Percentiles rank a stretch among this genome's conserved stretches.
These are phyloP conservation scores for Trichoderma virens DNA, from an alignment of 495 filamentous ascomycete species.

Conservation along the genomic window DNA sequence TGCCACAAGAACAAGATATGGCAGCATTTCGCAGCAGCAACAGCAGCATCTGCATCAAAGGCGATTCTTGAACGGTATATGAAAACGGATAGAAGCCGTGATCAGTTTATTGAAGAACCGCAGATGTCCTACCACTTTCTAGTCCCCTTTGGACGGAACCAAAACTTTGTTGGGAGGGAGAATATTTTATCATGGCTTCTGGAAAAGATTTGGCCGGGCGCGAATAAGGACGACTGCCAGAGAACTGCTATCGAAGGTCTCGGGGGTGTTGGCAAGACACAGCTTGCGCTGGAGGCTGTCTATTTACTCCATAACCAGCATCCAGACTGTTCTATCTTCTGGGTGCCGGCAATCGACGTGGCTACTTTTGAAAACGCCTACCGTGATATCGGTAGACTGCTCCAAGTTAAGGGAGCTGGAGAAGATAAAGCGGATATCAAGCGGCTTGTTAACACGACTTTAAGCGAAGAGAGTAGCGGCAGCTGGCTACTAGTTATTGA, in stretches of 20 bases:
- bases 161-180: constrained; percentile 24
- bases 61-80: constrained; percentile 14
- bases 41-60: constrained; percentile 23
- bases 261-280: constrained; percentile 45
- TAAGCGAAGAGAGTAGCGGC: constrained; percentile 24
- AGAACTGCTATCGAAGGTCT: constrained; percentile 34
- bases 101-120: neutral
- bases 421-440: constrained; percentile 23
- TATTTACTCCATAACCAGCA: constrained; percentile 28
- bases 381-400: constrained; percentile 29
- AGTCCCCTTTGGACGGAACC: constrained; percentile 22
- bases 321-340: constrained; percentile 39
- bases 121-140: neutral
- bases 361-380: constrained; percentile 36
- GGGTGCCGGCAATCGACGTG: constrained; percentile 33
- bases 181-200: constrained; percentile 20
- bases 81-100: neutral
- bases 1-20: constrained; percentile 36
- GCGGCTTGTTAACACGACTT: constrained; percentile 24
- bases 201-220: constrained; percentile 13
- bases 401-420: constrained; percentile 19
- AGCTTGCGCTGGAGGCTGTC: constrained; percentile 41
- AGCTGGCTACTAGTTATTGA: constrained; percentile 47
- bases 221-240: constrained; percentile 8
- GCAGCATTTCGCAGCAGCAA: constrained; percentile 33